Conservation (phyloP, 495 filamentous ascomycete genomes). For the Aspergillus sclerotioniger region DNA sequence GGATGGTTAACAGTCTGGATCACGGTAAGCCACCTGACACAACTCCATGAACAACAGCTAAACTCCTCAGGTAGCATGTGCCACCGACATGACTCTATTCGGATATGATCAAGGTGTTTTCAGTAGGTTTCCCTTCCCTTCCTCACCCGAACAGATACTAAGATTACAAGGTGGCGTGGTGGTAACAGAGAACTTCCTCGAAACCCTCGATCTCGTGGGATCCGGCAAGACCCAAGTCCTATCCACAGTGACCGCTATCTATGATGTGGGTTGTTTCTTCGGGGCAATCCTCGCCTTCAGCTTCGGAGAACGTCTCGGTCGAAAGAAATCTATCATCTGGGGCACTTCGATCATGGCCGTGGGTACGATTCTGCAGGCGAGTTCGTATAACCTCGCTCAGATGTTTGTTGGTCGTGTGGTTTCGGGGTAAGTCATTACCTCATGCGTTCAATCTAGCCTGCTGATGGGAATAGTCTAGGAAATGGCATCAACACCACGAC, state of each 20-base stretch:
- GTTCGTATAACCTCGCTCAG: constrained; percentile 50
- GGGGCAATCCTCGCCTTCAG: constrained; percentile 48
- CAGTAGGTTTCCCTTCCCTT: neutral
- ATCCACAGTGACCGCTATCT: constrained; percentile 47
- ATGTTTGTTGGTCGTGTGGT: constrained; percentile 60
- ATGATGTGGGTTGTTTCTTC: constrained; percentile 56
- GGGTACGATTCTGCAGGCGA: constrained; percentile 55
- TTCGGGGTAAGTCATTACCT: neutral
- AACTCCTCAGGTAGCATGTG: neutral
- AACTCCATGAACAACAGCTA: neutral
- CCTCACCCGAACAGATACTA: neutral
- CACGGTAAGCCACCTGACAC: neutral
- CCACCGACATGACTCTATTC: constrained; percentile 11
- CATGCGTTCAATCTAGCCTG: neutral
- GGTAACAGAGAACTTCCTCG: constrained; percentile 26
- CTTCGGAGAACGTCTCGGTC: constrained; percentile 51
- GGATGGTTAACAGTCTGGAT: neutral
- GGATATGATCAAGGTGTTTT: constrained; percentile 38
- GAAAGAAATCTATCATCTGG: constrained; percentile 51
- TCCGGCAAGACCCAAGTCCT: constrained; percentile 5
- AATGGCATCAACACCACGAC: constrained; percentile 42
- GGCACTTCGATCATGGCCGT: constrained; percentile 53
- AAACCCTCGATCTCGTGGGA: constrained; percentile 15
- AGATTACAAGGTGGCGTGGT: constrained; percentile 23
- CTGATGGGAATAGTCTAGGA: constrained; percentile 27